Evolutionary conservation across 768 basidiomycete genomes (phyloP), one percentile per base, ranked within the genome.

Genomic region (Amanita thiersii): DNA sequence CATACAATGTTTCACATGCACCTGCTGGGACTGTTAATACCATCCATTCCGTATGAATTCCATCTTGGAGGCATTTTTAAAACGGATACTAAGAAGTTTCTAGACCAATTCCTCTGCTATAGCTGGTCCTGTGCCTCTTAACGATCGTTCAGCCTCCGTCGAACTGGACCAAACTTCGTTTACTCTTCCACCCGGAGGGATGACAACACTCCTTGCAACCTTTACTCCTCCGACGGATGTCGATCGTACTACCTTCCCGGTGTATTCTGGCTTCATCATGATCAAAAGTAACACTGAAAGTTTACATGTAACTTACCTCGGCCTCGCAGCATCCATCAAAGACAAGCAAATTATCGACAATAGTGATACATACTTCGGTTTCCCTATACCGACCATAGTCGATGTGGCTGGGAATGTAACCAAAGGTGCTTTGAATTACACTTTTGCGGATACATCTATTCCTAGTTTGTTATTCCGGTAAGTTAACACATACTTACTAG

Each of bases 201-300:
- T 61, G 1, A 57, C 60, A 7, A 51, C 51, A 14, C 54, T 79
- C 40, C 47, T 56, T 5, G 64, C 66, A 2, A 53, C 50, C 14
- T 67, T 81, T 56, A 60, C 48, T 1, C 63, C 69, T 0, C 77
- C 77, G 0, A 44, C 43, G 0, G 53, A 67, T 1, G 57, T 62
- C 11, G 52, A 70, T 35, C 61, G 71, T 20, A 54, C 63, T 20
- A 62, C 68, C 2, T 69, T 75, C 56, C 79, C 79, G 15, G 60
- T 76, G 43, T 76, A 70, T 58, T 73, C 72, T 19, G 77, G 75
- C 2, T 75, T 64, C 59, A 69, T 79, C 20, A 59, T 66, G 34
- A 50, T 66, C 20, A 56, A 59, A 39, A 62, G 56, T 36, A 53
- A 49, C 9, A 46, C 49, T 9, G 62, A 66, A 44, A 62, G 47